Percentiles rank a stretch among this genome's conserved stretches.
phyloP scores from a whole-genome alignment of 805 yeast species.

The Starmerella bombi region DNA sequence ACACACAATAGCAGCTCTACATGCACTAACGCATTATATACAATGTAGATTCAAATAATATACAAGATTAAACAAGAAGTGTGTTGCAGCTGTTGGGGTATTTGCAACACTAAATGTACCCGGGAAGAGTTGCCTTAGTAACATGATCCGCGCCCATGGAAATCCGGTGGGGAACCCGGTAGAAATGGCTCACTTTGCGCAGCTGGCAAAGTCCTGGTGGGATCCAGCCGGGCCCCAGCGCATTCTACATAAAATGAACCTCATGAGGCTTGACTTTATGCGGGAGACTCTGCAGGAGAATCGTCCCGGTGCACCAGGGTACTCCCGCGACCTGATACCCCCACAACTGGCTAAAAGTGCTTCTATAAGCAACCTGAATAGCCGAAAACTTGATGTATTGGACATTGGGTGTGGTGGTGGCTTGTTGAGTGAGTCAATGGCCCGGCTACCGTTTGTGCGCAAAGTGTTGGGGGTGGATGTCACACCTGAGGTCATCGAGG shows the following conservation, averaged over 20 bases:
- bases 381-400: constrained; percentile 46
- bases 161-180: constrained; percentile 30
- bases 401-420: constrained; percentile 99
- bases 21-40: background rate
- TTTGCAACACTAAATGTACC: no score
- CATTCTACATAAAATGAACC: constrained; percentile 87
- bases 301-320: constrained; percentile 50
- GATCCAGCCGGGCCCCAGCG: constrained; percentile 86
- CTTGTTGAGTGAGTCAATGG: constrained; percentile 71
- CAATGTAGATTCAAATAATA: background rate
- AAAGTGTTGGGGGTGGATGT: constrained; percentile 74
- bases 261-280: constrained; percentile 77
- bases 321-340: constrained; percentile 56
- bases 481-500: constrained; percentile 66
- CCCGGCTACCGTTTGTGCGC: constrained; percentile 48
- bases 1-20: background rate
- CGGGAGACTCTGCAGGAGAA: constrained; percentile 45
- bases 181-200: constrained; percentile 71
- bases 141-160: no score
- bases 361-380: constrained; percentile 22
- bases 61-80: background rate
- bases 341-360: constrained; percentile 12
- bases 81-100: no score
- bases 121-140: no score
- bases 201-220: constrained; percentile 97